A percentile compares a stretch with the other conserved stretches of the same genome.
phyloP scores from a whole-genome alignment of 1,139 yeast species.

The Zygosaccharomyces sapae region DNA sequence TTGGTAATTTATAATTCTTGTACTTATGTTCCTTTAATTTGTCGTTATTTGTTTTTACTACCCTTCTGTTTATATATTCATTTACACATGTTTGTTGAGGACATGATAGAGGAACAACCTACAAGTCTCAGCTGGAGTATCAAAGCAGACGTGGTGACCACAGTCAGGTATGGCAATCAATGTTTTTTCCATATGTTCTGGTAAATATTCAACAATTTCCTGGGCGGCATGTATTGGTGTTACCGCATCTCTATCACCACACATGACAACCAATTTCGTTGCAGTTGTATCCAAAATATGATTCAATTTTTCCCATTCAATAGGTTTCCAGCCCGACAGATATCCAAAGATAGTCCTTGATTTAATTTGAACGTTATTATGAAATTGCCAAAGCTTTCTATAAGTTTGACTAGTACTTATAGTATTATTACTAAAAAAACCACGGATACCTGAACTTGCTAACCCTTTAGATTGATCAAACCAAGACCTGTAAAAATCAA shows the following conservation, averaged over 20 bases:
- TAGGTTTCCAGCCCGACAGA: slow-evolving; percentile 32
- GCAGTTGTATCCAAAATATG: not conserved
- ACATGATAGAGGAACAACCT: slow-evolving; percentile 10
- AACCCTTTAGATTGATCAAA: slow-evolving; percentile 34
- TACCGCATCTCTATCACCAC: slow-evolving; percentile 22
- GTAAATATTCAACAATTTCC: slow-evolving; percentile 12
- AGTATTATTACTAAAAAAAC: slow-evolving; percentile 24
- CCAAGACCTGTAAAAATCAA: slow-evolving; percentile 29
- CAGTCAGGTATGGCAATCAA: slow-evolving; percentile 18
- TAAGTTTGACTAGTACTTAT: slow-evolving; percentile 16
- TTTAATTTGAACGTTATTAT: slow-evolving; percentile 30
- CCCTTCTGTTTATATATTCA: not conserved
- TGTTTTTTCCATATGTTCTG: slow-evolving; percentile 9
- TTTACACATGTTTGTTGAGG: not conserved
- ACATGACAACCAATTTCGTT: slow-evolving; percentile 13
- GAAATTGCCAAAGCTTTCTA: slow-evolving; percentile 30
- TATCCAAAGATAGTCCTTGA: slow-evolving; percentile 30
- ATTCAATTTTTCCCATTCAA: slow-evolving; percentile 23
- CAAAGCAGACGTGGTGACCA: slow-evolving; percentile 26
- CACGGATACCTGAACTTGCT: slow-evolving; percentile 32
- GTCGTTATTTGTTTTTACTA: not conserved
- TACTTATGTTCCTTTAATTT: not conserved
- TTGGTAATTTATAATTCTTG: slow-evolving; percentile 12
- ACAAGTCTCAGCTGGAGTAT: slow-evolving; percentile 18
- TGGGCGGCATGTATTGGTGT: slow-evolving; percentile 18